Percentiles rank a stretch among this genome's conserved stretches.
phyloP scores from a whole-genome alignment of 1,284 basidiomycete genomes.

The Malassezia restricta region DNA sequence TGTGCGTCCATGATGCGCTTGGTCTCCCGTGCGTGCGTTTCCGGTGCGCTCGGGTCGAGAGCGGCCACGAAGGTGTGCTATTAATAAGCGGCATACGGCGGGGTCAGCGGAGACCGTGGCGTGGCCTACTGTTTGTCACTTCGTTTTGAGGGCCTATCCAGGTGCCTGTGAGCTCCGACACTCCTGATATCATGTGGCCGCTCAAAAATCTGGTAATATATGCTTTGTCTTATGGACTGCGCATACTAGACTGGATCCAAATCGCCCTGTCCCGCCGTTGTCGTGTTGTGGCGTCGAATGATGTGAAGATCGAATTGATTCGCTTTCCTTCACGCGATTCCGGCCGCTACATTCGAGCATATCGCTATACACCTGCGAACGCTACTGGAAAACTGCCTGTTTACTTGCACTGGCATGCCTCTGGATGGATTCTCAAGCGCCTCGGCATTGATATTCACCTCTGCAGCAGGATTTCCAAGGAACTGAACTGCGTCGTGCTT shows the following conservation, averaged over 20 bases:
- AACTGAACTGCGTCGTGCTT: slow-evolving; percentile 18
- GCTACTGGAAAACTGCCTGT: slow-evolving; percentile 13
- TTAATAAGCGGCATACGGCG: too few species aligned
- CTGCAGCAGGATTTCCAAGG: neutral
- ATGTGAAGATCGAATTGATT: slow-evolving; percentile 7
- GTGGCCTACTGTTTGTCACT: too few species aligned
- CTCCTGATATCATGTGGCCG: neutral
- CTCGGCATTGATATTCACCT: slow-evolving; percentile 9
- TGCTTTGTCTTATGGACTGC: neutral
- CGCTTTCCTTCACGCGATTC: slow-evolving; percentile 10
- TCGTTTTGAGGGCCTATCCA: too few species aligned
- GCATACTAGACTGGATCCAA: neutral
- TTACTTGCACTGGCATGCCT: slow-evolving; percentile 23
- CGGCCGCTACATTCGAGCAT: slow-evolving; percentile 6
- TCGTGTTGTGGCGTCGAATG: neutral
- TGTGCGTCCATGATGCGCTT: neutral
- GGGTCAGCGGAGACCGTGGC: too few species aligned
- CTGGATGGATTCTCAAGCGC: slow-evolving; percentile 18
- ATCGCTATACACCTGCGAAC: slow-evolving; percentile 11
- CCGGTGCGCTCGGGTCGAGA: too few species aligned
- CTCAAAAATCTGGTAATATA: neutral
- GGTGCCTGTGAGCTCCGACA: too few species aligned
- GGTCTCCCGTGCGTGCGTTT: neutral
- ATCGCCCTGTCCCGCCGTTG: neutral
- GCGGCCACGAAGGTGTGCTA: too few species aligned